A percentile compares a stretch with the other conserved stretches of the same genome.
These are phyloP conservation scores for Tilletia indica DNA, from an alignment of 1,284 basidiomycete species.

Conservation along the genomic window DNA sequence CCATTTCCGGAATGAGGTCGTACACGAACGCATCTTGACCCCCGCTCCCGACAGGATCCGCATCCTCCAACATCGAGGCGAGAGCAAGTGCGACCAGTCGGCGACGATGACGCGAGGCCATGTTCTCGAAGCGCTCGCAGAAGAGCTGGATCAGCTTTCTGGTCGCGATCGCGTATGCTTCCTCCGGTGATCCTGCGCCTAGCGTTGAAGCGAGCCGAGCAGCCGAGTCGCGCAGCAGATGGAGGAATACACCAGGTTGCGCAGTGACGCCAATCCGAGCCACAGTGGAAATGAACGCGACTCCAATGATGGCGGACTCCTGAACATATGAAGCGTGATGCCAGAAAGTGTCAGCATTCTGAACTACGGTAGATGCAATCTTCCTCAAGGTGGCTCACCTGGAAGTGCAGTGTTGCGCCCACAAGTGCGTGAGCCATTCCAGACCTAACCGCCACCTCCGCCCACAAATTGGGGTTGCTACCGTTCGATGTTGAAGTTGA, in stretches of 20 bases:
- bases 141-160: constrained; percentile 18
- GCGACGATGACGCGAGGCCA: constrained; percentile 41
- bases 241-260: constrained; percentile 32
- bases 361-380: background rate
- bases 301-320: constrained; percentile 43
- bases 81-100: constrained; percentile 43
- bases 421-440: constrained; percentile 39
- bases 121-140: constrained; percentile 43
- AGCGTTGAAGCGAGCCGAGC: constrained; percentile 18
- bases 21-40: constrained; percentile 25
- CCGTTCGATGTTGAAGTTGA: too few relatives aligned
- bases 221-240: constrained; percentile 29
- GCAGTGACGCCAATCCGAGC: constrained; percentile 39
- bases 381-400: constrained; percentile 20
- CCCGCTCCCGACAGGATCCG: constrained; percentile 6
- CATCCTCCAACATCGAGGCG: constrained; percentile 28
- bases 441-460: constrained; percentile 31
- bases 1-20: constrained; percentile 33
- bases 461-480: constrained; percentile 9
- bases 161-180: background rate
- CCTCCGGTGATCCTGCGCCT: background rate
- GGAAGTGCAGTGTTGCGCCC: constrained; percentile 34
- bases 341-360: background rate
- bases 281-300: constrained; percentile 42
- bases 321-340: constrained; percentile 7